Evolutionary conservation across 148 eudicot genomes (phyloP), one percentile per base, ranked within the genome.

Genomic region (Nepenthes mirabilis): DNA sequence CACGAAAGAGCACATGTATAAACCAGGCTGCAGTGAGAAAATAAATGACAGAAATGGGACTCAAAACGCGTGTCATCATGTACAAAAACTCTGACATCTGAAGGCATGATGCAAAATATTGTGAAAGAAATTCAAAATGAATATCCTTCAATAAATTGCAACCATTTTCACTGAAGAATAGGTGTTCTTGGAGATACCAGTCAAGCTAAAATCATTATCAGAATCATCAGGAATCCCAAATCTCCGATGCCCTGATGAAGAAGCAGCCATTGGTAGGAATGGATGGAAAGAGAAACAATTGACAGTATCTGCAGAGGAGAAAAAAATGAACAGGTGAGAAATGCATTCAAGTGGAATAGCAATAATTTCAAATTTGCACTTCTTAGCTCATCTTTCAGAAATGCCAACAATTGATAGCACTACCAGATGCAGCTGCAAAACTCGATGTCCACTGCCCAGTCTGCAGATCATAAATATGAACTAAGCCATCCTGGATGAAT

Each of bases 161-260:
- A 9, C 36, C 5, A 33, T 32, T 32, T 3, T 8, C 11, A 55
- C 33, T 2, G 2, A 9, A 3, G 8, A 36, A 7, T 14, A 54
- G 14, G 55, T 48, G 14, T 36, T 61, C 11, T 53, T 51, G 47
- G 43, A 67, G 11, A 35, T 88, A 91, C 97, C 93, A 58, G 63
- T 83, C 50, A 80, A 71, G 67, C 65, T 63, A 34, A 73, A 62
- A 56, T 70, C 77, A 71, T 81, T 82, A 3, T 80, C 72, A 56
- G 76, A 65, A 55, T 93, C 95, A 68, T 82, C 95, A 14, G 80
- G 74, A 60, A 43, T 65, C 61, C 58, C 71, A 71, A 70, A 94
- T 78, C 99, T 83, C 51, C 99, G 76, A 72, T 94, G 99, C 45
- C 99, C 99, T 48, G 99, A 94, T 55, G 99, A 81, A 68, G 93